Base-by-base conservation (phyloP, 192 early-diverging fungal genomes). In the Coemansia sp. region DNA sequence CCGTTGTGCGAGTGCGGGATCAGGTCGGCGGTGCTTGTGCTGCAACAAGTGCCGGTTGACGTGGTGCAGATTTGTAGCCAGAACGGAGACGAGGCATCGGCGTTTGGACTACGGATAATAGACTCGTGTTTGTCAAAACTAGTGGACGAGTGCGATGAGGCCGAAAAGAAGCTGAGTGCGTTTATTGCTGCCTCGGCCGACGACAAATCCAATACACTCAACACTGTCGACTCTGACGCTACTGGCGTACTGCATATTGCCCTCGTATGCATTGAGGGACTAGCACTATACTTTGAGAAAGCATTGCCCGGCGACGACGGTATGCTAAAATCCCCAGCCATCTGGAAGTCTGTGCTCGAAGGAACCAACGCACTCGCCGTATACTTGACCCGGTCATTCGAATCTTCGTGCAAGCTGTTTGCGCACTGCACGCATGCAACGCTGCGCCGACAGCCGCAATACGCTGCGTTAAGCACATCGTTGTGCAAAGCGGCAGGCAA, bases 261-360 rank as follows among this genome's bases (percentile, higher is more conserved):
- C 0, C 37, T 63, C 0, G 43, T 25, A 12, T 52, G 65, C 17
- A 43, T 49, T 12, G 64, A 62, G 49, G 26, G 43, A 9, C 17
- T 62, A 17, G 51, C 45, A 19, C 35, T 38, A 6, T 60, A 61
- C 31, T 26, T 71, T 12, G 65, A 67, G 29, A 47, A 39, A 22
- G 22, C 71, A 25, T 77, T 64, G 3, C 26, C 60, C 0, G 68
- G 74, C 6, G 55, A 59, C 21, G 62, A 58, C 21, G 58, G 69
- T 0, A 7, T 77, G 35, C 61, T 71, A 14, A 51, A 22, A 22
- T 77, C 74, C 5, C 61, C 35, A 35, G 65, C 61, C 14, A 71
- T 77, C 17, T 77, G 74, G 74, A 67, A 51, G 27, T 71, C 74
- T 5, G 57, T 65, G 3, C 58, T 77, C 26, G 74, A 77, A 4